These are phyloP conservation scores for Aspergillus oerlinghausenensis DNA, from an alignment of 2,329 filamentous ascomycete species.

Conservation along the genomic window DNA sequence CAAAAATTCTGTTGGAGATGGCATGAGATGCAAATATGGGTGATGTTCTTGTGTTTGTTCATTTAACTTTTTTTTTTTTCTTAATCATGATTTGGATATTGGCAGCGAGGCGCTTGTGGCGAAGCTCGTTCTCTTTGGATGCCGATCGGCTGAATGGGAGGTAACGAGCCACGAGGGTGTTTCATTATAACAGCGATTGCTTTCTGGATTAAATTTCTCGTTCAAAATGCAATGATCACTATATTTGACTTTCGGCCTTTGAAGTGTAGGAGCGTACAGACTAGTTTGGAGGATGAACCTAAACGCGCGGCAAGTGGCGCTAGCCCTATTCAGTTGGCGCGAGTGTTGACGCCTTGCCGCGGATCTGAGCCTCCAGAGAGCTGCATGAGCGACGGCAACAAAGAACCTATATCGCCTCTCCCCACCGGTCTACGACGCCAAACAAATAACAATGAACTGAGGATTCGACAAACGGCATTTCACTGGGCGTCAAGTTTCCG, in stretches of 20 bases:
- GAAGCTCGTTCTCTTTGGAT: constrained; percentile 11
- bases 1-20: constrained; percentile 8
- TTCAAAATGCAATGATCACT: background rate
- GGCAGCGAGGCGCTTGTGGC: constrained; percentile 29
- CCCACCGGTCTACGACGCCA: background rate
- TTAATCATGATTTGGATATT: constrained; percentile 7
- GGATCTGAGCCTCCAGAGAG: background rate
- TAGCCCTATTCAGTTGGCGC: background rate
- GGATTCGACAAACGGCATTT: background rate
- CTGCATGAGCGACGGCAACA: background rate
- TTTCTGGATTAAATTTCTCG: background rate
- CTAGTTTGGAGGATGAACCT: background rate
- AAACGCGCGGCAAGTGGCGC: background rate
- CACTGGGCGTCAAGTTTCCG: background rate
- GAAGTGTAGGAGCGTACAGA: background rate
- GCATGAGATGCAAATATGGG: constrained; percentile 3
- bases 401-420: background rate
- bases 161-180: background rate
- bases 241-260: background rate
- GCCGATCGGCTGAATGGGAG: background rate
- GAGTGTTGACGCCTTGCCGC: background rate
- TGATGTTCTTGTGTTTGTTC: constrained; percentile 1
- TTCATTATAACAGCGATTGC: background rate
- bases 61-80: background rate
- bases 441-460: background rate